Evolutionary conservation across 1,284 basidiomycete species (phyloP), one percentile per base, ranked within the genome.

Genomic region (Cronartium ribicola): DNA sequence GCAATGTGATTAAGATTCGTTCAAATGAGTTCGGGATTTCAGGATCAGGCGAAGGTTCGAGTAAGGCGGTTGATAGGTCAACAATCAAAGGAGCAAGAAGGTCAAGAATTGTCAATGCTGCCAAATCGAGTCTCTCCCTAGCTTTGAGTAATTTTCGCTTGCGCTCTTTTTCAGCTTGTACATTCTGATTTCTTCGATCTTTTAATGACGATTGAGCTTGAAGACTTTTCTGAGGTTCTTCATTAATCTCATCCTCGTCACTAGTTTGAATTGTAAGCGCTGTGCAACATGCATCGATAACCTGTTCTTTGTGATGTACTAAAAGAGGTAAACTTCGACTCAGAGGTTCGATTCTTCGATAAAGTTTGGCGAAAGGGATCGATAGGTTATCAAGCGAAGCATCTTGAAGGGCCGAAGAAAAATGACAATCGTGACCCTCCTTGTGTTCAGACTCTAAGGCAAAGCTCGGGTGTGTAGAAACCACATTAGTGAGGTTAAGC

Each of bases 391-490:
- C 39, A 36, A 75, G 40, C 37, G 66, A 48, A 10, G 72, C 72
- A n/a, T 44, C 41, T 48, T 67, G 57, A 40, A 75, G 60, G 37
- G 72, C 72, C 13, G 65, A 51, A 41, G 72, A 62, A 57, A 75
- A 75, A 55, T 67, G 57, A 37, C 72, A 75, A 62, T 75, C 65
- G 60, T 75, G 72, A 51, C 60, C 66, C 29, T 73, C 57, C 57
- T 73, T 73, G 4, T 73, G 39, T 41, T 73, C 64, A 10, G 39
- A 37, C 43, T 73, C 71, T 14, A 73, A 55, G 36, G 13, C 22
- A 44, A 66, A 48, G 13, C 22, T 55, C 29, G 20, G 43, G 41
- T 66, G 48, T 48, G 64, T 60, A 3, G 71, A 66, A 5, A 73
- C 64, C 20, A 73, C 51, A 55, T 29, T 65, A 22, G 65, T 62